Percentiles rank a stretch among this genome's conserved stretches.
phyloP scores from a whole-genome alignment of 2,329 filamentous ascomycete genomes.

The Byssoonygena ceratinophila region DNA sequence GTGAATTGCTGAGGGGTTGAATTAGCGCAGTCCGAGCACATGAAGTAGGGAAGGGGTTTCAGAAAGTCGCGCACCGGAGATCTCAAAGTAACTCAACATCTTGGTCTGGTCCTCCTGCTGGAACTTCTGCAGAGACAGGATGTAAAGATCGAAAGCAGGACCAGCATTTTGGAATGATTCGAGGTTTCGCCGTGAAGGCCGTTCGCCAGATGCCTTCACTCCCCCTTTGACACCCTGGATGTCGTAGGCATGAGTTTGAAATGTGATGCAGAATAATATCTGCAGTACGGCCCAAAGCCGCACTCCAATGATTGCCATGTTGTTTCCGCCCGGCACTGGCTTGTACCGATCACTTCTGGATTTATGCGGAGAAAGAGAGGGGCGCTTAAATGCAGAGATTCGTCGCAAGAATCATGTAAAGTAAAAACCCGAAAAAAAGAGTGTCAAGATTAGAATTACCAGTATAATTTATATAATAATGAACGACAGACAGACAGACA shows the following conservation, averaged over 20 bases:
- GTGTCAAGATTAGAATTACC: background rate
- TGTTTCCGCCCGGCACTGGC: background rate
- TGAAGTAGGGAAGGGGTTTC: background rate
- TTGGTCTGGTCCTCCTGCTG: conserved; percentile 55
- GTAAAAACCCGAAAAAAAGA: background rate
- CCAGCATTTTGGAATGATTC: conserved; percentile 52
- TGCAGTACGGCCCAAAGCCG: conserved; percentile 10
- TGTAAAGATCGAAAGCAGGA: conserved; percentile 60
- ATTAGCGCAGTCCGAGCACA: background rate
- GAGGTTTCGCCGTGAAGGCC: conserved; percentile 52
- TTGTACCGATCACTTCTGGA: background rate
- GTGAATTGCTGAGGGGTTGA: conserved; percentile 54
- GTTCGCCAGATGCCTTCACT: conserved; percentile 22
- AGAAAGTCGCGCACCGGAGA: conserved; percentile 50
- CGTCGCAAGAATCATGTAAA: background rate
- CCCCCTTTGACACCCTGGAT: conserved; percentile 22
- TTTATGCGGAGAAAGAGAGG: background rate
- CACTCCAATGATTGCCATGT: background rate
- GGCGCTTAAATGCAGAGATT: background rate
- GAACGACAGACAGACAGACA: background rate
- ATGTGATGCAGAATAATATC: background rate
- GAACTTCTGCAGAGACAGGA: conserved; percentile 63
- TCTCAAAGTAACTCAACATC: conserved; percentile 64
- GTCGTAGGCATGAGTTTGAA: conserved; percentile 16
- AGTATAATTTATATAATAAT: background rate